Conservation (phyloP, 352 stramenopile species). For the Globisporangium carolinianum region DNA sequence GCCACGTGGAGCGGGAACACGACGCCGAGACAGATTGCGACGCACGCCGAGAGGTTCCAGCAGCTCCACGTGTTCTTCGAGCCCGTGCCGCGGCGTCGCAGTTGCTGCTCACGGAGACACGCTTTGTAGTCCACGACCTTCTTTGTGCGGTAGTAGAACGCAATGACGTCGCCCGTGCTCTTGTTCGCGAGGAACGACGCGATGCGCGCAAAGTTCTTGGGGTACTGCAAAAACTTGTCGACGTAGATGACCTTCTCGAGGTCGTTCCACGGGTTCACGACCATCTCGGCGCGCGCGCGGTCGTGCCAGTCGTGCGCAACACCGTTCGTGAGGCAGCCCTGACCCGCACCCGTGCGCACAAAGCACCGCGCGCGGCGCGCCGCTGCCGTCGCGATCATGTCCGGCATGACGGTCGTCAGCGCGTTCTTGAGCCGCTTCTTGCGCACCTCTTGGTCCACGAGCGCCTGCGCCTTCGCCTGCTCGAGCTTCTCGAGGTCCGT, state of each 20-base stretch:
- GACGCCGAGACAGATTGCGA: slow-evolving; percentile 76
- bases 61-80: slow-evolving; percentile 89
- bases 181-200: slow-evolving; percentile 93
- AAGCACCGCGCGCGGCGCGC: slow-evolving; percentile 53
- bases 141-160: slow-evolving; percentile 98
- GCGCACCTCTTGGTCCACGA: slow-evolving; percentile 74
- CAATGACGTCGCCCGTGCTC: slow-evolving; percentile 94
- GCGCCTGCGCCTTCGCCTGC: slow-evolving; percentile 60
- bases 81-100: slow-evolving; percentile 67
- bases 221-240: slow-evolving; percentile 98
- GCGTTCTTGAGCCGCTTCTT: slow-evolving; percentile 83
- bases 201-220: slow-evolving; percentile 98
- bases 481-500: slow-evolving; percentile 81
- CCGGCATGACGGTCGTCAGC: slow-evolving; percentile 72
- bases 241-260: slow-evolving; percentile 99
- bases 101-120: slow-evolving; percentile 84
- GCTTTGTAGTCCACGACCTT: slow-evolving; percentile 97
- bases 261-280: slow-evolving; percentile 96
- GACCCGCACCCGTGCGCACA: slow-evolving; percentile 37
- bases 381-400: slow-evolving; percentile 69
- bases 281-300: slow-evolving; percentile 58
- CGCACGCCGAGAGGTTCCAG: slow-evolving; percentile 81
- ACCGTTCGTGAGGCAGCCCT: slow-evolving; percentile 62
- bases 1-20: slow-evolving; percentile 64
- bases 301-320: slow-evolving; percentile 52